Evolutionary conservation across 495 filamentous ascomycete species (phyloP).

Genomic region (Trichocladium uniseriatum): DNA sequence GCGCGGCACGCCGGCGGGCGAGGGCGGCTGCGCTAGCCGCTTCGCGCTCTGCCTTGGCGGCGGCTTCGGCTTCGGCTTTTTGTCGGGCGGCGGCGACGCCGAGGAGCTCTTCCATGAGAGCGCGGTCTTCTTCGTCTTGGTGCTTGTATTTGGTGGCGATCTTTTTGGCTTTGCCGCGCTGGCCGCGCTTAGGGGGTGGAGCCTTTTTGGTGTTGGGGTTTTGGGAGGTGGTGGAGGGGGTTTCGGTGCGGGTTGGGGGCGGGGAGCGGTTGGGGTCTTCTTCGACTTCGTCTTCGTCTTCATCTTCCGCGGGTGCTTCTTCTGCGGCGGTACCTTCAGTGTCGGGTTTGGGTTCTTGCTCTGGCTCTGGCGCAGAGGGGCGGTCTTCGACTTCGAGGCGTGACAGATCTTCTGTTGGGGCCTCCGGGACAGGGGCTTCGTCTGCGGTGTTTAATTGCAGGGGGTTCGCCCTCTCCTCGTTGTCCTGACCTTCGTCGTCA

Average conservation of each 20-base stretch:
- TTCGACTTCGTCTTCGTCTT: slow-evolving; percentile 16
- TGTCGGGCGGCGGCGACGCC: slow-evolving; percentile 54
- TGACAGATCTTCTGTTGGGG: slow-evolving; percentile 23
- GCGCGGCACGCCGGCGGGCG: slow-evolving; percentile 66
- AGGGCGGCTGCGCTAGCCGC: slow-evolving; percentile 55
- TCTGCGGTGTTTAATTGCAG: slow-evolving; percentile 31
- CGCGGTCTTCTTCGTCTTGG: slow-evolving; percentile 89
- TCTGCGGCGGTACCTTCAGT: neutral
- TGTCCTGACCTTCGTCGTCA: slow-evolving; percentile 26
- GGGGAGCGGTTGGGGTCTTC: too few relatives aligned
- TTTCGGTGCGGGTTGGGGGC: neutral
- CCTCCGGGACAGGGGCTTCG: slow-evolving; percentile 12
- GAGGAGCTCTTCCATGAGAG: slow-evolving; percentile 68
- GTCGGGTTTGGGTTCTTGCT: slow-evolving; percentile 2
- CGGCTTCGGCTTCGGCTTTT: slow-evolving; percentile 45
- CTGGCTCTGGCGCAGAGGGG: neutral
- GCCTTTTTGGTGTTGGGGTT: slow-evolving; percentile 27
- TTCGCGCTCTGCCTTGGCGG: slow-evolving; percentile 41
- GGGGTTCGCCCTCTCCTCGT: slow-evolving; percentile 34
- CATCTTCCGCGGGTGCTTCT: slow-evolving; percentile 9
- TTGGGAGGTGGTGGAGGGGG: slow-evolving; percentile 17
- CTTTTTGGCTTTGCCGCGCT: slow-evolving; percentile 78
- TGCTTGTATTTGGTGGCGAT: slow-evolving; percentile 82
- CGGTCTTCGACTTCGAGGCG: slow-evolving; percentile 26
- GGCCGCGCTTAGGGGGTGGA: slow-evolving; percentile 55